Conservation (phyloP, 1,139 yeast genomes). For the Blastobotrys indianensis region DNA sequence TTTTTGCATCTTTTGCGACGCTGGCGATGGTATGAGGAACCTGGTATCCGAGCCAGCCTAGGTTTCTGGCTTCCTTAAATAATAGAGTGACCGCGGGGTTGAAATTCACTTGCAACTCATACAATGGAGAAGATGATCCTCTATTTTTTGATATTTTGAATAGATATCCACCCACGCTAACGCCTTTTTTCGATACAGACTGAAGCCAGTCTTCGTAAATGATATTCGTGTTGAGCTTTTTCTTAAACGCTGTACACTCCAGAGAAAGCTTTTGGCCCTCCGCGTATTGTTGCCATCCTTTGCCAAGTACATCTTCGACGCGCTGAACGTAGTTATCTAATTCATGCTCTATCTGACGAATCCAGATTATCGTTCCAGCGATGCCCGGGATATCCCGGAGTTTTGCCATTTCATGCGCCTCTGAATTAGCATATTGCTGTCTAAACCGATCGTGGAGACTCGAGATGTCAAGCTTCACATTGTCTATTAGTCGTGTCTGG, state of each 20-base stretch:
- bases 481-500: slow-evolving; percentile 44
- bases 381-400: slow-evolving; percentile 44
- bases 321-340: slow-evolving; percentile 39
- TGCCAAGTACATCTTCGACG: slow-evolving; percentile 54
- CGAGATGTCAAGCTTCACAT: slow-evolving; percentile 43
- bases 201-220: slow-evolving; percentile 47
- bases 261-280: slow-evolving; percentile 60
- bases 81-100: slow-evolving; percentile 41
- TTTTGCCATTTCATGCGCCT: slow-evolving; percentile 33
- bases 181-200: slow-evolving; percentile 20
- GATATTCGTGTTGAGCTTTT: slow-evolving; percentile 42
- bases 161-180: slow-evolving; percentile 36
- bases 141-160: slow-evolving; percentile 34
- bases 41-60: slow-evolving; percentile 50
- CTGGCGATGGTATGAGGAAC: slow-evolving; percentile 48
- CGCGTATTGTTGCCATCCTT: slow-evolving; percentile 68
- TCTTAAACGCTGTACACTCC: slow-evolving; percentile 44
- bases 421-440: slow-evolving; percentile 33
- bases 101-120: slow-evolving; percentile 42
- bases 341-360: slow-evolving; percentile 43
- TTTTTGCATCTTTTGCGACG: slow-evolving; percentile 43
- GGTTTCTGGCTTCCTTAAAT: slow-evolving; percentile 49
- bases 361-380: slow-evolving; percentile 47
- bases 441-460: slow-evolving; percentile 39
- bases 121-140: slow-evolving; percentile 10